These are phyloP conservation scores for Aureobasidium sp. DNA, from an alignment of 2,329 filamentous ascomycete genomes.

Conservation along the genomic window DNA sequence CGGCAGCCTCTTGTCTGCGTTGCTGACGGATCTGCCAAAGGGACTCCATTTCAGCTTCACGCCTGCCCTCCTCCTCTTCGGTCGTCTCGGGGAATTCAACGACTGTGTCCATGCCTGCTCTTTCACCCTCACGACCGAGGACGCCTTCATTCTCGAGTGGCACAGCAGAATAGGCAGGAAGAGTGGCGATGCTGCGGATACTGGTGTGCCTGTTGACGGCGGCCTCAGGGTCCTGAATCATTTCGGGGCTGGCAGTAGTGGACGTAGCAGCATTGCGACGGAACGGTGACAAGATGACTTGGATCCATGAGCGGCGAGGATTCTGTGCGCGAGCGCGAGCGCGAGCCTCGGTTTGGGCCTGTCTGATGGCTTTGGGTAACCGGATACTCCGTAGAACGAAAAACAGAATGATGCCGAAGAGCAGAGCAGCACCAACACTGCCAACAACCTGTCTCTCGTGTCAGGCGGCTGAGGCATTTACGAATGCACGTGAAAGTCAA, in stretches of 20 bases:
- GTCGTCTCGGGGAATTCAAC: conserved; percentile 74
- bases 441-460: conserved; percentile 16
- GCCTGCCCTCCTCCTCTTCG: conserved; percentile 68
- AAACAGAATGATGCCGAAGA: conserved; percentile 17
- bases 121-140: conserved; percentile 80
- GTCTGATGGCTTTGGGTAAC: neutral
- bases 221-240: conserved; percentile 12
- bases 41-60: conserved; percentile 88
- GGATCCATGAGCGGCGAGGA: conserved; percentile 3
- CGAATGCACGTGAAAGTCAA: neutral
- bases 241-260: neutral
- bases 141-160: conserved; percentile 72
- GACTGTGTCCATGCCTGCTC: conserved; percentile 84
- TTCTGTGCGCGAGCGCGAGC: neutral
- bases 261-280: neutral
- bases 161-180: conserved; percentile 73
- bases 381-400: conserved; percentile 12
- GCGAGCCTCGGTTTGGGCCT: neutral
- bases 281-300: conserved; percentile 4
- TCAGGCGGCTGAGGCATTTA: neutral
- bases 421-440: conserved; percentile 16
- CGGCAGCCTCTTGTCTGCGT: conserved; percentile 65
- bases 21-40: conserved; percentile 82
- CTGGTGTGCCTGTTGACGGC: conserved; percentile 75
- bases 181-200: conserved; percentile 85